These are phyloP conservation scores for Aspergillus glaucus DNA, from an alignment of 2,329 filamentous ascomycete genomes.

Conservation along the genomic window DNA sequence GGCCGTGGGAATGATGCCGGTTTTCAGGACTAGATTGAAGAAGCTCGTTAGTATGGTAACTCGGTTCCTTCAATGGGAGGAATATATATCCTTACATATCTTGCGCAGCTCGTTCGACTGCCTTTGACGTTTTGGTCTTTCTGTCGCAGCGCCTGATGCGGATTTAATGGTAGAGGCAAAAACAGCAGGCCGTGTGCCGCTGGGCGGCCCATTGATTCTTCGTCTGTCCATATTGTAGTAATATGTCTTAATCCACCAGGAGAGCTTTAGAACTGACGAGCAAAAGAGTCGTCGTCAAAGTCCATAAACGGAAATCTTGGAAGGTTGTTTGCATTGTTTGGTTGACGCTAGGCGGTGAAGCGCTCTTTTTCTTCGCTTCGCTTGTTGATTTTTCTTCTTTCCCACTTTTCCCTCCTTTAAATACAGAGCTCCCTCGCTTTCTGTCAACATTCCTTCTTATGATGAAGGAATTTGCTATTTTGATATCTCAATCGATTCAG, in stretches of 20 bases:
- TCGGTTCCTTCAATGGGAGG: not conserved
- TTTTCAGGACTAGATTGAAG: constrained; percentile 65
- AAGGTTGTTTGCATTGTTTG: constrained; percentile 37
- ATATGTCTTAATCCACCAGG: constrained; percentile 40
- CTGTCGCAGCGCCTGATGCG: constrained; percentile 41
- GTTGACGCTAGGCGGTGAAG: not conserved
- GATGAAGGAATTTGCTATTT: constrained; percentile 7
- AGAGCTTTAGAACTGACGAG: constrained; percentile 3
- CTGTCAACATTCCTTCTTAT: constrained; percentile 15
- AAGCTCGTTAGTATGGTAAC: not conserved
- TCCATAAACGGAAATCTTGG: constrained; percentile 30
- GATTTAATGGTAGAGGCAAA: constrained; percentile 49
- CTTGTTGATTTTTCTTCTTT: constrained; percentile 3
- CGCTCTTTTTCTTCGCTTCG: constrained; percentile 1
- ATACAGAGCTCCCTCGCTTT: constrained; percentile 1
- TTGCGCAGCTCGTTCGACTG: constrained; percentile 68
- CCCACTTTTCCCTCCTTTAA: constrained; percentile 11
- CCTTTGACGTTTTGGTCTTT: constrained; percentile 52
- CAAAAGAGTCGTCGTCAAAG: constrained; percentile 7
- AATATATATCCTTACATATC: constrained; percentile 61
- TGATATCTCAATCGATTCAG: not conserved
- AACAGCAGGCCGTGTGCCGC: constrained; percentile 67
- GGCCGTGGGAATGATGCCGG: constrained; percentile 84
- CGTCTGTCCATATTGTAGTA: constrained; percentile 63
- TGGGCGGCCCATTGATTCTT: constrained; percentile 80